Base-by-base conservation (phyloP, 2,329 filamentous ascomycete species). In the Ceratocystis cacaofunesta region DNA sequence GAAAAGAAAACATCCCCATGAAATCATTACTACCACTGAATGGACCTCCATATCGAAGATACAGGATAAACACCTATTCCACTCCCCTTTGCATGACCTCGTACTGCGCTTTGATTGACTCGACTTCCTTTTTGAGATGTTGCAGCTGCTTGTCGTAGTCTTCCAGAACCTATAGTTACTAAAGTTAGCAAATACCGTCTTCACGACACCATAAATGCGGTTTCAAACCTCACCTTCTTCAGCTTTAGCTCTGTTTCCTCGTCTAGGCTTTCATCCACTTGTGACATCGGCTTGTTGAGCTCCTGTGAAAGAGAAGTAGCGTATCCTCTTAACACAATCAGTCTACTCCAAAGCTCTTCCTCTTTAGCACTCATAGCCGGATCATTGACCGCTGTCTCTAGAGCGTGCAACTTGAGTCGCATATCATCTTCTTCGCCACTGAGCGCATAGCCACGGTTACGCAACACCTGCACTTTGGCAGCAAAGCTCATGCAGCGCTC, bases 261-360 rank as follows among this genome's bases (percentile, higher is more conserved):
- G 58, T 86, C 84, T 66, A 92, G 75, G 0, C 80, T 78, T 43
- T 82, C 81, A 17, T 78, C 77, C 48, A 82, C 79, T 64, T 79
- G 77, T 30, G 79, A 76, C 1, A 84, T 82, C 65, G 86, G 78
- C 75, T 85, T 86, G 72, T 87, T 88, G 66, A 90, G 80, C 77
- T 94, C 89, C 70, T 83, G 84, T 71, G 87, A 86, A 70, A 95
- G 75, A 70, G 85, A 82, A 69, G 86, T 83, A 25, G 88, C 86
- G 69, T 90, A 84, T 68, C 88, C 87, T 69, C 88, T 80, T 61
- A 94, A 77, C 46, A 87, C 82, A 61, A 91, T 86, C 76, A 94
- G 82, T 58, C 89, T 79, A 69, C 89, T 90, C 89, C 89, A 94
- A 57, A 94, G 84, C 77, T 94, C 89, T 74, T 94, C 90, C 72